Evolutionary conservation across 768 basidiomycete species (phyloP).

Genomic region (Pisolithus sp.): DNA sequence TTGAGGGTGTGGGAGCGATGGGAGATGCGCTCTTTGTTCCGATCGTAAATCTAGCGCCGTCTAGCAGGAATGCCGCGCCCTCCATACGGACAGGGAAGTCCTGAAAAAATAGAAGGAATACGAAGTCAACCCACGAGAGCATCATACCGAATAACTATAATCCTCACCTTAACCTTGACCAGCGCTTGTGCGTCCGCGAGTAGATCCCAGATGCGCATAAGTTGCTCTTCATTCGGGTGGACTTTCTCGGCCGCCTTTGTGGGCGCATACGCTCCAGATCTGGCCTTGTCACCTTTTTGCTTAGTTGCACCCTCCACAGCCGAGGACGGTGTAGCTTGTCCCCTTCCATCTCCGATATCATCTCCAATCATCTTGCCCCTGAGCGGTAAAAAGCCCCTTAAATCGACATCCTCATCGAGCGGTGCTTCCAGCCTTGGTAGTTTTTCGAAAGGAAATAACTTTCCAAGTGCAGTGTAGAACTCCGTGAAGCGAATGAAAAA

Average conservation of each 20-base stretch:
- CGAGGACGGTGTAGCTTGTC: slow-evolving; percentile 5
- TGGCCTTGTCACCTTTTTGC: slow-evolving; percentile 14
- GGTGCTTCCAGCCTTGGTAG: slow-evolving; percentile 53
- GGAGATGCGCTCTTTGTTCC: neutral
- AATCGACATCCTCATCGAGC: slow-evolving; percentile 87
- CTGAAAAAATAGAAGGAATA: slow-evolving; percentile 7
- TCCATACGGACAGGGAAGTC: slow-evolving; percentile 20
- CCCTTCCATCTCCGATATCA: slow-evolving; percentile 6
- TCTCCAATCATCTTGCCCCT: slow-evolving; percentile 48
- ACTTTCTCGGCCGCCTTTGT: slow-evolving; percentile 37
- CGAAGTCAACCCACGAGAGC: neutral
- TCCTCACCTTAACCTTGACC: slow-evolving; percentile 50
- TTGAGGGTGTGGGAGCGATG: neutral
- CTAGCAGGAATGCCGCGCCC: slow-evolving; percentile 16
- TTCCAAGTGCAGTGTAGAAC: slow-evolving; percentile 55
- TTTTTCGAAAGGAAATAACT: slow-evolving; percentile 60
- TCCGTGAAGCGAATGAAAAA: slow-evolving; percentile 73
- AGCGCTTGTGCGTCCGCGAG: slow-evolving; percentile 63
- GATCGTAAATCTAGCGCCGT: slow-evolving; percentile 2
- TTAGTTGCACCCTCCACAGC: slow-evolving; percentile 19
- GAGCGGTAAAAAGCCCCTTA: slow-evolving; percentile 83
- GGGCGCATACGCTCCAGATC: neutral
- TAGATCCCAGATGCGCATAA: slow-evolving; percentile 89
- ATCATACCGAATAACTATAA: neutral
- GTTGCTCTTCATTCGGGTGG: slow-evolving; percentile 92